A percentile compares a stretch with the other conserved stretches of the same genome.
Evolutionary conservation across 139 green algal genomes (phyloP).

Genomic region (Closterium sp.): DNA sequence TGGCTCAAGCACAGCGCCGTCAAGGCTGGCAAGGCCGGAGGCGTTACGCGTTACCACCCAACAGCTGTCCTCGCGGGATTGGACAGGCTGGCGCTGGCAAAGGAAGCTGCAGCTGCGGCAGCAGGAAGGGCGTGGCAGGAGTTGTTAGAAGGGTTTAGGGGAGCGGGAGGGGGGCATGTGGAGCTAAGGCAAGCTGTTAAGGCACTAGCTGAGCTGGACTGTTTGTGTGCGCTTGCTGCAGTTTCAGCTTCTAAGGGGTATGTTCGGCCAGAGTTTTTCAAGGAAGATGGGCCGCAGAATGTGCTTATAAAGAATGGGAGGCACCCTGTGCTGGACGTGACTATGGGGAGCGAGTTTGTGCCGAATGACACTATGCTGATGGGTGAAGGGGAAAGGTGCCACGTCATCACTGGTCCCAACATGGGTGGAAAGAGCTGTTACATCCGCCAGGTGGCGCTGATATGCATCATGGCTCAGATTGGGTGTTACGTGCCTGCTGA

Average conservation of each 20-base stretch:
- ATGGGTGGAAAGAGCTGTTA: constrained; percentile 49
- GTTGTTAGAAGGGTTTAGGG: constrained; percentile 58
- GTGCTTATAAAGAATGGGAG: constrained; percentile 18
- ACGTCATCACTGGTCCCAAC: constrained; percentile 52
- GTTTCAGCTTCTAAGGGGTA: constrained; percentile 53
- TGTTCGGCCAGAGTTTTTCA: constrained; percentile 20
- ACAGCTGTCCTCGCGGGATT: constrained; percentile 61
- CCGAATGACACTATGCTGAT: constrained; percentile 32
- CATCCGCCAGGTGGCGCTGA: constrained; percentile 44
- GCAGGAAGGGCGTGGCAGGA: constrained; percentile 59
- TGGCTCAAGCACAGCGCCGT: constrained; percentile 65
- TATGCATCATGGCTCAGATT: constrained; percentile 49
- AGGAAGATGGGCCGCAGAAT: background rate
- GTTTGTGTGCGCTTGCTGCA: constrained; percentile 67
- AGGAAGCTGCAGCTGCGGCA: constrained; percentile 58
- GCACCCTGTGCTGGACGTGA: constrained; percentile 37
- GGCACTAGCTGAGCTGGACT: constrained; percentile 75
- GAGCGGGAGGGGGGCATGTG: constrained; percentile 49
- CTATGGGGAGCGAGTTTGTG: constrained; percentile 25
- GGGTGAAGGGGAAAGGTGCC: constrained; percentile 22
- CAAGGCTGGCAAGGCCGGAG: constrained; percentile 58
- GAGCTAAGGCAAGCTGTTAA: constrained; percentile 60
- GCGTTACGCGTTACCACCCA: constrained; percentile 68
- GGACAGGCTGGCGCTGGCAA: constrained; percentile 58
- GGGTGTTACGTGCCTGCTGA: constrained; percentile 83